A percentile compares a stretch with the other conserved stretches of the same genome.
These are phyloP conservation scores for Pascua sp. DNA, from an alignment of 1,284 basidiomycete species.

Conservation along the genomic window DNA sequence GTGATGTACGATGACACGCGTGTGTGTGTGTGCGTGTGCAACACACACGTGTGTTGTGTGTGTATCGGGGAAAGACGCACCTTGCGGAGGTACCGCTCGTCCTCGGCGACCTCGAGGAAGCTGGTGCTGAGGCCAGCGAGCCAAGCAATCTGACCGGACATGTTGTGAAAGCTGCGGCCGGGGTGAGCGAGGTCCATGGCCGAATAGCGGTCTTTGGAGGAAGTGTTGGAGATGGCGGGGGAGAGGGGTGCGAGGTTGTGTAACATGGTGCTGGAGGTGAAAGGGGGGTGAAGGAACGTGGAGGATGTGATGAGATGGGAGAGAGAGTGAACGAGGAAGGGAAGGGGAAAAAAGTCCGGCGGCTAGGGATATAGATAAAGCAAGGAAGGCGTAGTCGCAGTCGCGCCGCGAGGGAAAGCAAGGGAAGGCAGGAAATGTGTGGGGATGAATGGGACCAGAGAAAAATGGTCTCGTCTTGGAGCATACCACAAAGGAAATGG, in stretches of 20 bases:
- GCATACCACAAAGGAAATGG: no score
- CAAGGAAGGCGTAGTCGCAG: not conserved
- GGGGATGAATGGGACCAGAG: no score
- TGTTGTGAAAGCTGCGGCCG: conserved; percentile 2
- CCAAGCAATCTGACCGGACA: conserved; percentile 73
- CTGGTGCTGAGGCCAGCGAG: conserved; percentile 73
- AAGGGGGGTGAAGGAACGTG: not conserved
- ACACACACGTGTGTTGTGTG: conserved; percentile 1
- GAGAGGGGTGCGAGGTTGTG: not conserved
- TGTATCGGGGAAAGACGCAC: conserved; percentile 52
- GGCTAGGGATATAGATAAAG: not conserved
- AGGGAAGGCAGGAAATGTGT: no score
- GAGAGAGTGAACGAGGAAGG: conserved; percentile 1
- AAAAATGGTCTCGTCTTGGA: no score
- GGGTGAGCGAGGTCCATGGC: conserved; percentile 12
- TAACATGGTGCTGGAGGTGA: not conserved
- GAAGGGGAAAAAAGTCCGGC: not conserved
- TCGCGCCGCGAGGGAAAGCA: no score
- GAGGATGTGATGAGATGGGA: not conserved
- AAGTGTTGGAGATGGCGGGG: not conserved
- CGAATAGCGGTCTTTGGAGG: not conserved
- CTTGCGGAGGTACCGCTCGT: conserved; percentile 84
- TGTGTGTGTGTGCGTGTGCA: not conserved
- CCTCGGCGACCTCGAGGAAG: conserved; percentile 61
- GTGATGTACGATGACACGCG: not conserved